Evolutionary conservation across 495 filamentous ascomycete genomes (phyloP).

Genomic region (Podospora tetraspora): DNA sequence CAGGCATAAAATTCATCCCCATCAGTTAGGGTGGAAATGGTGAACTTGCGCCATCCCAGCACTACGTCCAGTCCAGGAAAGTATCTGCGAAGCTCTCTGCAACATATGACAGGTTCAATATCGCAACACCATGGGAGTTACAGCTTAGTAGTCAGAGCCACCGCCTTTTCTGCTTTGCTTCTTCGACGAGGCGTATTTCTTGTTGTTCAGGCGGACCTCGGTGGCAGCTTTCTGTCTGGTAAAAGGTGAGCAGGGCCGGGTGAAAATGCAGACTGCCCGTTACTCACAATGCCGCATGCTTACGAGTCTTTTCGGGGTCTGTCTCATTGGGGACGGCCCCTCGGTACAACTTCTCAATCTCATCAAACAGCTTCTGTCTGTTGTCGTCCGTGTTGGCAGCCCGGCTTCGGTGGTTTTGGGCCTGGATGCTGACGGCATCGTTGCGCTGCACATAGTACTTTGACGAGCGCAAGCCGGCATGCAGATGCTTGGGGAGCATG

Average conservation of each 20-base stretch:
- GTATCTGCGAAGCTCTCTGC: not conserved
- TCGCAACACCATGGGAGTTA: not conserved
- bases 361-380: conserved; percentile 37
- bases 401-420: conserved; percentile 43
- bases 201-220: conserved; percentile 61
- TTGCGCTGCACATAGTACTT: conserved; percentile 64
- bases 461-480: conserved; percentile 55
- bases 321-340: conserved; percentile 36
- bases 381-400: conserved; percentile 44
- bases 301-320: conserved; percentile 34
- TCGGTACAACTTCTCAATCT: conserved; percentile 60
- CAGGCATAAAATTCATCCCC: not conserved
- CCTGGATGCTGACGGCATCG: conserved; percentile 46
- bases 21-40: not conserved
- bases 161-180: conserved; percentile 61
- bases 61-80: no score
- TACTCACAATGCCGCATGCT: conserved; percentile 38
- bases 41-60: no score
- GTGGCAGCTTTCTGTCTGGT: conserved; percentile 66
- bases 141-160: conserved; percentile 8
- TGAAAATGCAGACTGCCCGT: not conserved
- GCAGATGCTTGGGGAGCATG: conserved; percentile 63
- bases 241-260: conserved; percentile 7
- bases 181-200: conserved; percentile 76
- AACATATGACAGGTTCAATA: not conserved